Evolutionary conservation across 179 eudicot genomes (phyloP).

Genomic region (Beta corolliflora): DNA sequence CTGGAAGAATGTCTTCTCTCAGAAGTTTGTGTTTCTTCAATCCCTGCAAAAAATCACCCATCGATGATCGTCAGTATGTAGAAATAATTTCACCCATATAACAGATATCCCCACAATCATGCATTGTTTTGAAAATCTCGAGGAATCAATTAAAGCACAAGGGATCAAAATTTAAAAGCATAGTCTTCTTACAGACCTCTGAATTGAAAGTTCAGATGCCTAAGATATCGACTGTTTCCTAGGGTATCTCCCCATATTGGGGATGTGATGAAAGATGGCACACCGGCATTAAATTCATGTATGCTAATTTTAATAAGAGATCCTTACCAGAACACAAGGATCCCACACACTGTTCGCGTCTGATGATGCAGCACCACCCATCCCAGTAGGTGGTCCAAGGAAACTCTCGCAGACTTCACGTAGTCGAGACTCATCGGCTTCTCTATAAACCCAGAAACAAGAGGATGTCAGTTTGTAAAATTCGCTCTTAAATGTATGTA

Average conservation of each 20-base stretch:
- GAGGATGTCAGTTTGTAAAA: not conserved
- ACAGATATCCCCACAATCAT: not conserved
- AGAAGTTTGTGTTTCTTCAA: constrained; percentile 89
- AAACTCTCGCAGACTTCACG: constrained; percentile 94
- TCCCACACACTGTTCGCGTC: constrained; percentile 71
- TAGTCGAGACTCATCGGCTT: constrained; percentile 87
- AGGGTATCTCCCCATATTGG: not conserved
- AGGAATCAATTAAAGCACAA: not conserved
- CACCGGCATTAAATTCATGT: not conserved
- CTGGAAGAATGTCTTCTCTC: constrained; percentile 92
- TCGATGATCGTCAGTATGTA: not conserved
- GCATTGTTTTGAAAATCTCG: no score
- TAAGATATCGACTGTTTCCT: not conserved
- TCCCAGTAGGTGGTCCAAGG: constrained; percentile 96
- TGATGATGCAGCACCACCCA: constrained; percentile 57
- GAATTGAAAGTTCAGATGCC: not conserved
- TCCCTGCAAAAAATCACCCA: constrained; percentile 50
- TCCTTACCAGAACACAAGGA: constrained; percentile 82
- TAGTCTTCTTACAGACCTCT: not conserved
- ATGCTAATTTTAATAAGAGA: not conserved
- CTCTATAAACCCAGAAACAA: constrained; percentile 49
- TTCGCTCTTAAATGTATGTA: not conserved
- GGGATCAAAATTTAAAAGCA: not conserved
- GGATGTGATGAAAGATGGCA: not conserved
- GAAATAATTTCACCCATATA: not conserved